These are phyloP conservation scores for Penicillium sp. DNA, from an alignment of 2,329 filamentous ascomycete species.

Conservation along the genomic window DNA sequence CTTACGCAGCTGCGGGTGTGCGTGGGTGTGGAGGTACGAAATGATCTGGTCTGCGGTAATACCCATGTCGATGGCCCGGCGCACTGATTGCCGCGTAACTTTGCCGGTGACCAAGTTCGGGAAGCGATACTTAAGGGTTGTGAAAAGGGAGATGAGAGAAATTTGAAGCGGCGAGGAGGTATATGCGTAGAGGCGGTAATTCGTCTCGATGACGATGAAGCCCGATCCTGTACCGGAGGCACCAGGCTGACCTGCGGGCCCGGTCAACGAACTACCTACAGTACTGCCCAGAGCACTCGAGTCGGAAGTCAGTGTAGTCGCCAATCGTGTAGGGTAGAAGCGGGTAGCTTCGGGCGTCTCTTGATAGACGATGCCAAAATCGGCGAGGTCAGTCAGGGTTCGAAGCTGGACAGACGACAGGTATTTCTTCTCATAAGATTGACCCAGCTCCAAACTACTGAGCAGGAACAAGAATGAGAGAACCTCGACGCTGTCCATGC, in stretches of 20 bases:
- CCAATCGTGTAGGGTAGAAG: constrained; percentile 89
- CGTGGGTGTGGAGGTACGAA: constrained; percentile 86
- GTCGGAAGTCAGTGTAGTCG: constrained; percentile 85
- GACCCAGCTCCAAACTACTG: constrained; percentile 86
- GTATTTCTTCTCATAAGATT: constrained; percentile 84
- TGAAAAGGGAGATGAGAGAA: constrained; percentile 87
- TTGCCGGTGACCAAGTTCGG: constrained; percentile 92
- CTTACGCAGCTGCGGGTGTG: constrained; percentile 89
- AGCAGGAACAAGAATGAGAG: constrained; percentile 95
- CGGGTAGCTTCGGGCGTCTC: constrained; percentile 50
- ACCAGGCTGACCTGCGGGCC: constrained; percentile 36
- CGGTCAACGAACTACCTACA: constrained; percentile 65
- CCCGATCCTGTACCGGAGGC: constrained; percentile 58
- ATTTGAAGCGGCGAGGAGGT: constrained; percentile 93
- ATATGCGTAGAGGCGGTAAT: constrained; percentile 97
- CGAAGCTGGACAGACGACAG: constrained; percentile 79
- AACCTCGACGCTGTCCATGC: constrained; percentile 88
- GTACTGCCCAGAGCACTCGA: constrained; percentile 72
- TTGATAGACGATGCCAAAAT: constrained; percentile 88
- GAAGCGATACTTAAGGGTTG: constrained; percentile 84
- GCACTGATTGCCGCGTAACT: constrained; percentile 84
- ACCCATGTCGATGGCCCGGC: constrained; percentile 81
- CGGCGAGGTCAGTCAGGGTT: constrained; percentile 87
- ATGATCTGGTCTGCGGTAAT: constrained; percentile 97
- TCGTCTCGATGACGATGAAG: constrained; percentile 95